Evolutionary conservation across 1,284 basidiomycete species (phyloP), one percentile per base, ranked within the genome.

Genomic region (Erythrobasidium hasegawianum): DNA sequence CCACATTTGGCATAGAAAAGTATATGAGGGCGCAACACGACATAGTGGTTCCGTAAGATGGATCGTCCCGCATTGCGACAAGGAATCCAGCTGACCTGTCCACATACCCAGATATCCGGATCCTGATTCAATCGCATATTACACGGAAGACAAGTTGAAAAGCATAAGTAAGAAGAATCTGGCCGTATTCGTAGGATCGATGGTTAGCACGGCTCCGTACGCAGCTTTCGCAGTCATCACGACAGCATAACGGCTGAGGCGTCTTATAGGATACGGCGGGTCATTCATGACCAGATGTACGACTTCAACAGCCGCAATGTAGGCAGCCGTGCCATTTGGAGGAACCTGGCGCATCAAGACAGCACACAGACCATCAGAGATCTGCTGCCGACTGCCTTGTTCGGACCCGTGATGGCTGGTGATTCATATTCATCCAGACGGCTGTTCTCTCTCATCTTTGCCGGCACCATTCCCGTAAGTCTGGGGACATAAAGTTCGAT

Each of bases 131-230:
- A 54, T 54, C 20, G 54, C 50, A 14, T 64, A 27, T 39, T 64
- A 64, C 49, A 64, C 61, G 10, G 61, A 64, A 39, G 61, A 64
- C n/a, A 64, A 39, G 61, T 53, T 64, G 16, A 54, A 55, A 56
- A 56, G 3, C 45, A 53, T 57, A 22, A 27, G 45, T 18, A 64
- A 57, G 43, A 41, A 56, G 26, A 38, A 54, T 14, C 61, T 54
- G 14, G 54, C 54, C 38, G 61, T 64, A 7, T 64, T 64, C 39
- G 61, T 64, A 45, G 61, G 61, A 2, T 52, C 53, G 40, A 64
- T 54, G 24, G 40, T 50, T n/a, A 54, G 53, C 11, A 43, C 54
- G 2, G 61, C 61, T 16, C 61, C 53, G 61, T 64, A 43, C 56
- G 61, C 52, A 9, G 33, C 54, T 22, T 7, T 18, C 18, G 16